Evolutionary conservation across 306 rosid genomes (phyloP).

Genomic region (Vicia villosa): DNA sequence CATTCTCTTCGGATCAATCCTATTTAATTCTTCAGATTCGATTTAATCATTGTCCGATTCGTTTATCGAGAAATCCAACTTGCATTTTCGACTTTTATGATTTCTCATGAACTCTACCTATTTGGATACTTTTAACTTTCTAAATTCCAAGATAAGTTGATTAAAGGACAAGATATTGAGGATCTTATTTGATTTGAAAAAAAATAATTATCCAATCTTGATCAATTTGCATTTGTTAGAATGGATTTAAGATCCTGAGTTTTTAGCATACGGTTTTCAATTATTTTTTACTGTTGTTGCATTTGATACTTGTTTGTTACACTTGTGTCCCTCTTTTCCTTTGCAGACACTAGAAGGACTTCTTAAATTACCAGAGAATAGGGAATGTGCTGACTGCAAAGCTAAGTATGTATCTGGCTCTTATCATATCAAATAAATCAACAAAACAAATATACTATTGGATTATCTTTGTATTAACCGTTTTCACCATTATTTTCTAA

Average conservation of each 20-base stretch:
- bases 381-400: conserved; percentile 99
- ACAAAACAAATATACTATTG: no score
- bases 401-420: conserved; percentile 71
- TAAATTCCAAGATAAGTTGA: conserved; percentile 9
- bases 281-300: conserved; percentile 16
- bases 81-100: neutral
- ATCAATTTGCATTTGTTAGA: conserved; percentile 2
- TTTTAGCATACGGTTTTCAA: neutral
- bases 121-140: neutral
- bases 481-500: conserved; percentile 2
- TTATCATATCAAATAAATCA: no score
- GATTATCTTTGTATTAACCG: conserved; percentile 17
- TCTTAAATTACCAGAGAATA: conserved; percentile 92
- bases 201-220: neutral
- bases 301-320: neutral
- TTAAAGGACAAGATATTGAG: neutral
- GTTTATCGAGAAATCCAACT: conserved; percentile 19
- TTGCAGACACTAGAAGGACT: conserved; percentile 95
- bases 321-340: neutral
- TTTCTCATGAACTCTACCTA: neutral
- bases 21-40: conserved; percentile 33
- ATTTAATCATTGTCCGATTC: conserved; percentile 18
- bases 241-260: conserved; percentile 8
- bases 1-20: conserved; percentile 37
- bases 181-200: conserved; percentile 19